phyloP scores from a whole-genome alignment of 2,329 filamentous ascomycete genomes.

The Sphaerostilbella broomeana region DNA sequence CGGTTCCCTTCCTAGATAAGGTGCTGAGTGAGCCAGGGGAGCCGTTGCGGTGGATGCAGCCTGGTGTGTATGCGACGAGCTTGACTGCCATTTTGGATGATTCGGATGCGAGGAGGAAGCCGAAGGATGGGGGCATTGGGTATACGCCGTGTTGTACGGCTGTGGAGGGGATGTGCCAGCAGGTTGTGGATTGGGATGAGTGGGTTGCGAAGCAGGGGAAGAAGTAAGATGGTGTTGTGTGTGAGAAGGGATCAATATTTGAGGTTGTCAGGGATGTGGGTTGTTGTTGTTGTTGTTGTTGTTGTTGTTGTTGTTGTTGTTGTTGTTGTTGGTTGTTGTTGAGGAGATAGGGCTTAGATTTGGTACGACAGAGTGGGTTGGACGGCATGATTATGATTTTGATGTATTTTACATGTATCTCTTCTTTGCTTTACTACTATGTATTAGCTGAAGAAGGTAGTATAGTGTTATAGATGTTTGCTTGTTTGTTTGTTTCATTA shows the following conservation, averaged over 20 bases:
- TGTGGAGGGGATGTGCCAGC: conserved; percentile 36
- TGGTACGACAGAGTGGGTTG: no score
- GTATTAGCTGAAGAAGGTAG: no score
- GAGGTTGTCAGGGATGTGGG: no score
- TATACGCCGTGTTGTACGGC: conserved; percentile 32
- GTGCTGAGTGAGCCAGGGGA: conserved; percentile 27
- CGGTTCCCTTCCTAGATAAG: conserved; percentile 19
- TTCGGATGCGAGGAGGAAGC: conserved; percentile 27
- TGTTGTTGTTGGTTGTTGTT: no score
- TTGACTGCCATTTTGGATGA: conserved; percentile 33
- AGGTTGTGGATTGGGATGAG: conserved; percentile 35
- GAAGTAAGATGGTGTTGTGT: neutral
- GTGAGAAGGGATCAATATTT: neutral
- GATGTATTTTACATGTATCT: no score
- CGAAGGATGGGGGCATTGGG: conserved; percentile 36
- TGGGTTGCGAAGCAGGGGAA: neutral
- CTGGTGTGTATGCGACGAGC: conserved; percentile 30
- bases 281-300: no score
- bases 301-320: no score
- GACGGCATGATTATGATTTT: no score
- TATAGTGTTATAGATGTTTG: no score
- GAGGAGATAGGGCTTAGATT: no score
- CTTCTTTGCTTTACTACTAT: no score
- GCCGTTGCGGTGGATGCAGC: conserved; percentile 34
- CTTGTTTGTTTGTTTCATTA: no score